Percentiles rank a stretch among this genome's conserved stretches.
Conservation (phyloP, 768 basidiomycete species). For the Erythrobasidium yunnanense region DNA sequence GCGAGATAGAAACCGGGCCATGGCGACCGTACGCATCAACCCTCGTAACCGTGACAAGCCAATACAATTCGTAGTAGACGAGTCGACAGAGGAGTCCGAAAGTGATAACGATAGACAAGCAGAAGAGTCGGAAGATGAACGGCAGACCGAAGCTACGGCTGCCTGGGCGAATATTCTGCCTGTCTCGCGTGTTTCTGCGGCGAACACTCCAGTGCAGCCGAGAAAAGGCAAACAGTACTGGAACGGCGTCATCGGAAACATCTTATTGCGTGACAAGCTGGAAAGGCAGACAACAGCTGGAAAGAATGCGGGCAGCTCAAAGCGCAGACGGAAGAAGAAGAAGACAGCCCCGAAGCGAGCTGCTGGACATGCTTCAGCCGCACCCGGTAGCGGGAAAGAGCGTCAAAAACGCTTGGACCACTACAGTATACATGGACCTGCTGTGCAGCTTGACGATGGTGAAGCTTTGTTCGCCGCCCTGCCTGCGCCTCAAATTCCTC, state of each 20-base stretch:
- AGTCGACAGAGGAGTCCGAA: neutral
- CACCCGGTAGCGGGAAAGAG: neutral
- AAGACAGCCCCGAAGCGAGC: neutral
- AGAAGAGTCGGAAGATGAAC: neutral
- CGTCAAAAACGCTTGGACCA: neutral
- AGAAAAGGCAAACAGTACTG: neutral
- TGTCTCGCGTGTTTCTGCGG: neutral
- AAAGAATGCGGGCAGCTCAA: neutral
- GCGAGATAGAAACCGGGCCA: constrained; percentile 8
- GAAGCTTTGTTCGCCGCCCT: neutral
- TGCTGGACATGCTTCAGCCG: neutral
- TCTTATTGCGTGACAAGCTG: neutral
- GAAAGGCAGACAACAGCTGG: neutral
- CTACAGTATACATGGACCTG: neutral
- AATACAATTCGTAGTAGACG: neutral
- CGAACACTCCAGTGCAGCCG: neutral
- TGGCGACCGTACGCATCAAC: neutral
- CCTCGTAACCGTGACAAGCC: neutral
- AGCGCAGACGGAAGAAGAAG: neutral
- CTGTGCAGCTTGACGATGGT: constrained; percentile 11
- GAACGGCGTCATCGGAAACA: neutral
- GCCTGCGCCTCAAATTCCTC: neutral
- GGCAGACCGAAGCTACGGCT: neutral
- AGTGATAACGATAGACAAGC: neutral
- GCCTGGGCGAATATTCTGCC: neutral